Evolutionary conservation across 2,329 filamentous ascomycete species (phyloP).

Genomic region (Alternaria rosae): DNA sequence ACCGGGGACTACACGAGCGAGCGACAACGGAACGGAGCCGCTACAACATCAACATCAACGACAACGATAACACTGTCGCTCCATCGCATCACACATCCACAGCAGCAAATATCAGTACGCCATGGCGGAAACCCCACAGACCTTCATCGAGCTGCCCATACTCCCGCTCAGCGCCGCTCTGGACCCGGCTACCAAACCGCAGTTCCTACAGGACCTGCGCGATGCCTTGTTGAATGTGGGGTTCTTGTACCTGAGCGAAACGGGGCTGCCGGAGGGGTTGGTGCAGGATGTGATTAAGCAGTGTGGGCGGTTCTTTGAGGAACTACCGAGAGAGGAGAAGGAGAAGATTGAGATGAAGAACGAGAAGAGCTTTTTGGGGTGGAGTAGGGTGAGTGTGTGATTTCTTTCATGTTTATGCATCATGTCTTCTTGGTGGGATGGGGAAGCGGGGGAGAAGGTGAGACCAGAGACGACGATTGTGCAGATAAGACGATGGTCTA

Average conservation of each 20-base stretch:
- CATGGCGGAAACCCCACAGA: constrained; percentile 8
- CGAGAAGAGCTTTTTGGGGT: constrained; percentile 56
- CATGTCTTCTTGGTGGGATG: not conserved
- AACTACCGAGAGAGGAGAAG: constrained; percentile 79
- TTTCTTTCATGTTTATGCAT: too few species aligned
- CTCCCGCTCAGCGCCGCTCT: constrained; percentile 75
- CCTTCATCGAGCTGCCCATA: constrained; percentile 78
- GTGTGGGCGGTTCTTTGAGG: constrained; percentile 75
- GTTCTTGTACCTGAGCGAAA: constrained; percentile 84
- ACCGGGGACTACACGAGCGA: not conserved
- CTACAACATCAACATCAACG: not conserved
- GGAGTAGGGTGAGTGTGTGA: constrained; percentile 52
- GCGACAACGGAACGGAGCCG: constrained; percentile 1
- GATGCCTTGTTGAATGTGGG: constrained; percentile 85
- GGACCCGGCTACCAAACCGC: constrained; percentile 72
- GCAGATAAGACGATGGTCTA: constrained; percentile 3
- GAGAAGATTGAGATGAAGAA: constrained; percentile 63
- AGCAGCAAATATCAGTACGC: not conserved
- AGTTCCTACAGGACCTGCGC: constrained; percentile 74
- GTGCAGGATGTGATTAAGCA: constrained; percentile 71
- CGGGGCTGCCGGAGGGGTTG: constrained; percentile 65
- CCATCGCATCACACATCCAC: too few species aligned
- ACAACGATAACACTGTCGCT: not conserved
- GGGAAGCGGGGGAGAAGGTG: not conserved
- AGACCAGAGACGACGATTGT: not conserved